Conservation (phyloP, 352 stramenopile species). For the Globisporangium paddicum region DNA sequence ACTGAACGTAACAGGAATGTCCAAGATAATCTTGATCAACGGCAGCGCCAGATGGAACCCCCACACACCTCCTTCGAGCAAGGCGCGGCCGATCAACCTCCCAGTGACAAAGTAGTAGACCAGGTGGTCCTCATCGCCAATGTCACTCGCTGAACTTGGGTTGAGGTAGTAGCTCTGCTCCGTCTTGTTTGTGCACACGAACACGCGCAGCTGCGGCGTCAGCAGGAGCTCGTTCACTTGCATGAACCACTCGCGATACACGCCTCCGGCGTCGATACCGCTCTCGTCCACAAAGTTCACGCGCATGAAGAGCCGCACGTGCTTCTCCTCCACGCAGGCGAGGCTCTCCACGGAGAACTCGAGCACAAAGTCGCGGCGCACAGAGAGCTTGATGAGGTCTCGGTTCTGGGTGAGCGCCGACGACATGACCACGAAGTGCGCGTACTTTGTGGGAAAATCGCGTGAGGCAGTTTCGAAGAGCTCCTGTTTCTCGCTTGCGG, state of each 20-base stretch:
- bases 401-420: constrained; percentile 23
- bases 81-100: constrained; percentile 48
- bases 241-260: constrained; percentile 88
- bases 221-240: constrained; percentile 64
- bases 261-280: constrained; percentile 77
- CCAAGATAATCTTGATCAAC: constrained; percentile 97
- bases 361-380: constrained; percentile 49
- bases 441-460: constrained; percentile 49
- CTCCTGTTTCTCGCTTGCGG: constrained; percentile 19
- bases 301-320: constrained; percentile 58
- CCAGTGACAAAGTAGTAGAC: constrained; percentile 57
- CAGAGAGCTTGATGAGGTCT: constrained; percentile 41
- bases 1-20: constrained; percentile 89
- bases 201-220: constrained; percentile 38
- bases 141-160: constrained; percentile 38
- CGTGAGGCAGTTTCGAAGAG: constrained; percentile 23
- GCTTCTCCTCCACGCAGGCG: constrained; percentile 40
- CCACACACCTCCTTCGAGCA: constrained; percentile 89
- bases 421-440: constrained; percentile 38
- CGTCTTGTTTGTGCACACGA: constrained; percentile 48
- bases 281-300: constrained; percentile 81
- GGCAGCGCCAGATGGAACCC: constrained; percentile 91
- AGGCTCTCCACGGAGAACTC: constrained; percentile 67
- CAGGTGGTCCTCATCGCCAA: constrained; percentile 59
- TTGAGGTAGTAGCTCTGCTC: constrained; percentile 67